phyloP scores from a whole-genome alignment of 1,139 yeast species.

The Blastobotrys buckinghamii region DNA sequence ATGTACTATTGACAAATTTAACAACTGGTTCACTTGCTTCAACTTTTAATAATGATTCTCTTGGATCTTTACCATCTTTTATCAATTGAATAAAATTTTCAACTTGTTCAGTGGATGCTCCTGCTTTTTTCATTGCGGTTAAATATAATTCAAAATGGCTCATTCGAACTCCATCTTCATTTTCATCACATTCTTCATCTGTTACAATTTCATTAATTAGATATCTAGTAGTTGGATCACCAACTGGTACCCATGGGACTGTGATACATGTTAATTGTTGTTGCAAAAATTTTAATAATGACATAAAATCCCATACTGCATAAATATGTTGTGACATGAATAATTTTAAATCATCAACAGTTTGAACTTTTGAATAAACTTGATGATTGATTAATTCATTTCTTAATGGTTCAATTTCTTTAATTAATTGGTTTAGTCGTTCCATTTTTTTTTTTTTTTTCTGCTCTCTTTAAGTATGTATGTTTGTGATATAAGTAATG shows the following conservation, averaged over 20 bases:
- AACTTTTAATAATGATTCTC: conserved; percentile 13
- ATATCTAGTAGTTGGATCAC: conserved; percentile 21
- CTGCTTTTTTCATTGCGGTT: conserved; percentile 20
- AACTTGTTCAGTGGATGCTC: conserved; percentile 17
- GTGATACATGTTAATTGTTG: conserved; percentile 18
- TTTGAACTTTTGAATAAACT: conserved; percentile 19
- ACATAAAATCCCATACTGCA: conserved; percentile 24
- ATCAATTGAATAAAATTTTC: conserved; percentile 16
- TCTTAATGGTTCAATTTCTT: conserved; percentile 19
- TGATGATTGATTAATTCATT: conserved; percentile 19
- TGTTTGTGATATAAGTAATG: too few relatives aligned
- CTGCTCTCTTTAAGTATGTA: too few relatives aligned
- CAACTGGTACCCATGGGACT: conserved; percentile 22
- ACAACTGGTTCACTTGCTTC: conserved; percentile 15
- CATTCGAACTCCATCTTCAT: conserved; percentile 21
- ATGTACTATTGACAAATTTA: conserved; percentile 57
- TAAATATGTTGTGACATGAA: conserved; percentile 22
- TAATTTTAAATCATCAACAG: conserved; percentile 16
- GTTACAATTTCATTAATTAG: conserved; percentile 21
- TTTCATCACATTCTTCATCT: conserved; percentile 22
- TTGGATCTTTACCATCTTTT: conserved; percentile 11
- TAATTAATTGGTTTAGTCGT: conserved; percentile 16
- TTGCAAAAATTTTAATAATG: conserved; percentile 20
- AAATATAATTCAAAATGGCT: conserved; percentile 21
- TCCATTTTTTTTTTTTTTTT: conserved; percentile 11